Conservation (phyloP, 768 basidiomycete genomes). For the Postia placenta region DNA sequence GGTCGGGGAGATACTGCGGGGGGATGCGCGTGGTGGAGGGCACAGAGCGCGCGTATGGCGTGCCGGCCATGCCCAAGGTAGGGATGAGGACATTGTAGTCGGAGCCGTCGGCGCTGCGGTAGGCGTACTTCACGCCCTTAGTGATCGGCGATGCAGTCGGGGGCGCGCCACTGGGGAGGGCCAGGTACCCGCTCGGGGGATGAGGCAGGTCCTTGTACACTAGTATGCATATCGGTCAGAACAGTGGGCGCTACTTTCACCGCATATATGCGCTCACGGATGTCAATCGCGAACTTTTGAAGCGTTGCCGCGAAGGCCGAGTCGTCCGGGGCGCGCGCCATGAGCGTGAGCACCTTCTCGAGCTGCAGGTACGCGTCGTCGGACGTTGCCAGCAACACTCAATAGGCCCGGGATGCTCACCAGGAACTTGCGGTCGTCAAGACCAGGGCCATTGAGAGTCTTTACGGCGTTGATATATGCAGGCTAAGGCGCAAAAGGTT, state of each 20-base stretch:
- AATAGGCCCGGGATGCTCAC: slow-evolving; percentile 27
- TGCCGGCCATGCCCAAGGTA: slow-evolving; percentile 43
- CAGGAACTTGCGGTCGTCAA: slow-evolving; percentile 58
- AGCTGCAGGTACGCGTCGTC: slow-evolving; percentile 34
- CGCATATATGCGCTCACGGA: slow-evolving; percentile 43
- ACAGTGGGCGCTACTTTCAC: background rate
- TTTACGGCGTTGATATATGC: slow-evolving; percentile 43
- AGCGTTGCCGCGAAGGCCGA: slow-evolving; percentile 28
- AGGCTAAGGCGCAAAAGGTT: too few relatives aligned
- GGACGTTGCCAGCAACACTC: background rate
- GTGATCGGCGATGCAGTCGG: slow-evolving; percentile 58
- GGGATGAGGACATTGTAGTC: slow-evolving; percentile 42
- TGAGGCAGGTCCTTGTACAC: slow-evolving; percentile 81
- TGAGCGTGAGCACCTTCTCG: slow-evolving; percentile 52
- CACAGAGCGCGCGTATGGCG: slow-evolving; percentile 48
- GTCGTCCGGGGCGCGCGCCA: slow-evolving; percentile 44
- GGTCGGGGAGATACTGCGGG: slow-evolving; percentile 41
- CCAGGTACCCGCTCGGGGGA: slow-evolving; percentile 54
- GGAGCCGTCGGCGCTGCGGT: slow-evolving; percentile 44
- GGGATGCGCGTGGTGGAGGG: slow-evolving; percentile 37
- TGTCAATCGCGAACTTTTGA: slow-evolving; percentile 42
- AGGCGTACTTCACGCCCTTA: slow-evolving; percentile 52
- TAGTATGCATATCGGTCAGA: slow-evolving; percentile 19
- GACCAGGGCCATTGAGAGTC: slow-evolving; percentile 34
- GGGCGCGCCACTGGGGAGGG: slow-evolving; percentile 31